A percentile compares a stretch with the other conserved stretches of the same genome.
Evolutionary conservation across 305 asterid genomes (phyloP).

Genomic region (Fraxinus xanthoxyloides): DNA sequence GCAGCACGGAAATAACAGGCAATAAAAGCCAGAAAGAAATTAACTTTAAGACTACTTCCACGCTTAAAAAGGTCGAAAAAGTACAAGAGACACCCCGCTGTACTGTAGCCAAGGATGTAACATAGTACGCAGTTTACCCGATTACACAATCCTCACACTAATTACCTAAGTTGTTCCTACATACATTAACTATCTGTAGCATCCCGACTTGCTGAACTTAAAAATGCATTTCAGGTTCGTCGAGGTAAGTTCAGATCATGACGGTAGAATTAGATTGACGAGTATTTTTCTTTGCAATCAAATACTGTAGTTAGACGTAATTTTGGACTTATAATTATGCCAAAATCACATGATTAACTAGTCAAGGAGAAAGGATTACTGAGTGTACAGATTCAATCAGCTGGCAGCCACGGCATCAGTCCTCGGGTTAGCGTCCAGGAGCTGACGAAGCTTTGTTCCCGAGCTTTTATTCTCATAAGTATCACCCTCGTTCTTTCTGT

Average conservation of each 20-base stretch:
- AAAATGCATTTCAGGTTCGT: constrained; percentile 1
- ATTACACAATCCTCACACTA: not conserved
- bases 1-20: not conserved
- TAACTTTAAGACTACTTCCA: not conserved
- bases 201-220: constrained; percentile 33
- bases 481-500: constrained; percentile 45
- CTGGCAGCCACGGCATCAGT: constrained; percentile 81
- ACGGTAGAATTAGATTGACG: not conserved
- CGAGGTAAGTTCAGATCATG: not conserved
- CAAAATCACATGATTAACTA: constrained; percentile 44
- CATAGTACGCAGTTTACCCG: not conserved
- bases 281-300: not conserved
- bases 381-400: constrained; percentile 24
- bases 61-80: not conserved
- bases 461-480: constrained; percentile 43
- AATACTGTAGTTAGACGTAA: constrained; percentile 52
- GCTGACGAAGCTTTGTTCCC: constrained; percentile 69
- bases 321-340: constrained; percentile 63
- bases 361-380: not conserved
- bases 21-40: not conserved
- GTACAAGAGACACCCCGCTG: not conserved
- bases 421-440: constrained; percentile 59
- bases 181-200: constrained; percentile 22
- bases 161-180: not conserved
- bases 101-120: not conserved